Base-by-base conservation (phyloP, 2,329 filamentous ascomycete species). In the Beauveria sp. region DNA sequence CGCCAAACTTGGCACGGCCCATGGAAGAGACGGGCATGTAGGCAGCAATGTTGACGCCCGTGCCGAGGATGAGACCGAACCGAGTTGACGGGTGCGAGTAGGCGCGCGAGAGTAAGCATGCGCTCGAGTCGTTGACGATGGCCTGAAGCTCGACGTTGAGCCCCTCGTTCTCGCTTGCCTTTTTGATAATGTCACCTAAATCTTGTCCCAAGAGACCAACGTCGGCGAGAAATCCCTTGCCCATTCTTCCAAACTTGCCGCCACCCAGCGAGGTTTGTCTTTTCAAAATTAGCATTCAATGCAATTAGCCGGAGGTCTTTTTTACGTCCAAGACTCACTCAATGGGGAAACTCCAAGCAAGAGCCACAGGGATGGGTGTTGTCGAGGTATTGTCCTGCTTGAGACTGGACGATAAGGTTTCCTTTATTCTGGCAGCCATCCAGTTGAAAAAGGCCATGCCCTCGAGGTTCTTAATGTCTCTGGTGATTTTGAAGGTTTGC, bases 291-390 rank as follows among this genome's bases (percentile, higher is more conserved):
- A 73, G 69, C 26, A 53, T 46, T 24, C 37, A 14, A 37, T 48
- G 18, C 6, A 7, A 14, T 2, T 16, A 18, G 34, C 34, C 1
- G 34, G 34, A 1, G 34, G 34, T 4, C 12, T 10, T 8, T 4
- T 18, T 12, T 34, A 54, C 51, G 63, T 41, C 1, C n/a, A 6
- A 41, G 52, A 77, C 83, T 69, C 76, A 87, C 85, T 88, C 83
- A 50, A 89, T 84, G 28, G 86, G 86, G 66, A 89, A 89, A 62
- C 85, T 88, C 85, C 86, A 89, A 6, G 86, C 83, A 63, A 88
- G 70, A 1, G 85, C 85, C 73, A 87, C 77, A 9, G 80, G 80
- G 56, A 88, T 73, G 30, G 80, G 77, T 2, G 75, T 71, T 26
- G 76, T 73, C 5, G 71, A 68, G 48, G 66, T 70, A 61, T 74